Evolutionary conservation across 331 rosid genomes (phyloP), one percentile per base, ranked within the genome.

Genomic region (Saraca asoca): DNA sequence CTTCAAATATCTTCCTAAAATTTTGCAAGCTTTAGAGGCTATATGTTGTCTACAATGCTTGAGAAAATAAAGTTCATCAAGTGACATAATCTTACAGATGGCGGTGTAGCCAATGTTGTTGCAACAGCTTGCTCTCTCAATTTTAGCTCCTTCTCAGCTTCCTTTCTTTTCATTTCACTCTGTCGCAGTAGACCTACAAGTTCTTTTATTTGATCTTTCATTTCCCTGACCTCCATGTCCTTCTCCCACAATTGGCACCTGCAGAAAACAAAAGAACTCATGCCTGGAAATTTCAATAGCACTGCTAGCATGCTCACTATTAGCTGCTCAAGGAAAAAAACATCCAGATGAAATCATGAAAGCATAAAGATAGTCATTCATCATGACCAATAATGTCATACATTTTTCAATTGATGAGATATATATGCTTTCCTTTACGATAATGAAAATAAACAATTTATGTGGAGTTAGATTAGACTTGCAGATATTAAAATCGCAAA

Each of bases 181-280:
- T 95, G 99, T 68, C 99, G 83, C 82, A 91, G 68, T 62, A 95
- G 84, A 38, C 96, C 89, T 5, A 95, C 97, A 3, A 95, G 96
- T 79, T 95, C 99, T 79, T 85, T 95, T 54, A 95, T 91, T 79
- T 95, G 99, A 80, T 95, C 99, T 74, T 95, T 85, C 93, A 95
- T 95, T 85, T 95, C 99, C 88, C 86, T 88, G 59, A 80, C 79
- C 84, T 95, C 99, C 66, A 80, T 75, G 51, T 91, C 99, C 73
- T 87, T 88, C 83, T 88, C 99, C 99, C 99, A 95, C 56, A 85
- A 72, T 58, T 91, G 97, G 76, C 96, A 95, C 85, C 99, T 95
- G 78, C 66, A 70, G 51, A 70, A 39, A 70, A 70, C 9, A 59
- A 17, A 70, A 13, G 44, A 67, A 78, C 62, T 50, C 55, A 78